Percentiles rank a stretch among this genome's conserved stretches.
These are phyloP conservation scores for Candida vartiovaarae DNA, from an alignment of 805 yeast species.

Conservation along the genomic window DNA sequence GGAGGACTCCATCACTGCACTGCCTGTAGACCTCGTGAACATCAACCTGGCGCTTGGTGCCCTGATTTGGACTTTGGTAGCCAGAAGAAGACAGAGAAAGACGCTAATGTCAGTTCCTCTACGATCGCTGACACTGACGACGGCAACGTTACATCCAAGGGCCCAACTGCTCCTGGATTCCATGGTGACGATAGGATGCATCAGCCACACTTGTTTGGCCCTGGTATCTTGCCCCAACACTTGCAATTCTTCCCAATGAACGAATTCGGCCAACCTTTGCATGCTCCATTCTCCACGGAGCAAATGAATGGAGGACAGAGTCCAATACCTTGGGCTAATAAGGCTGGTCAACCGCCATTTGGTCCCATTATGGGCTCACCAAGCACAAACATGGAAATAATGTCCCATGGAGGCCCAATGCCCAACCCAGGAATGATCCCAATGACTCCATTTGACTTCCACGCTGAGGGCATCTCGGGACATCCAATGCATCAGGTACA, in stretches of 20 bases:
- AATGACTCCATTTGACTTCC: slow-evolving; percentile 21
- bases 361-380: slow-evolving; percentile 6
- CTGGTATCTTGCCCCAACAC: slow-evolving; percentile 17
- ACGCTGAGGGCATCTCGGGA: slow-evolving; percentile 18
- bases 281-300: slow-evolving; percentile 16
- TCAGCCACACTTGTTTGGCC: slow-evolving; percentile 8
- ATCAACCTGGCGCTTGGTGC: slow-evolving; percentile 23
- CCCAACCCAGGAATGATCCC: slow-evolving; percentile 23
- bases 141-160: not conserved
- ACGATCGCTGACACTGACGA: slow-evolving; percentile 6
- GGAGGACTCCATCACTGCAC: slow-evolving; percentile 5
- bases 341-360: slow-evolving; percentile 18
- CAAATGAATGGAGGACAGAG: slow-evolving; percentile 12
- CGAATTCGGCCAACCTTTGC: slow-evolving; percentile 24
- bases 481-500: slow-evolving; percentile 10
- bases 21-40: slow-evolving; percentile 18
- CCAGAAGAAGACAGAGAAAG: slow-evolving; percentile 1
- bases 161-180: not conserved
- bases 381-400: slow-evolving; percentile 10
- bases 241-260: slow-evolving; percentile 24
- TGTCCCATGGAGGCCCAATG: slow-evolving; percentile 19
- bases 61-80: slow-evolving; percentile 18
- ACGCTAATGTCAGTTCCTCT: slow-evolving; percentile 4
- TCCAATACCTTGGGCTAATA: slow-evolving; percentile 18
- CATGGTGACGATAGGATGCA: not conserved